Base-by-base conservation (phyloP, 176 grass and related monocot genomes). In the Alloteropsis semialata region DNA sequence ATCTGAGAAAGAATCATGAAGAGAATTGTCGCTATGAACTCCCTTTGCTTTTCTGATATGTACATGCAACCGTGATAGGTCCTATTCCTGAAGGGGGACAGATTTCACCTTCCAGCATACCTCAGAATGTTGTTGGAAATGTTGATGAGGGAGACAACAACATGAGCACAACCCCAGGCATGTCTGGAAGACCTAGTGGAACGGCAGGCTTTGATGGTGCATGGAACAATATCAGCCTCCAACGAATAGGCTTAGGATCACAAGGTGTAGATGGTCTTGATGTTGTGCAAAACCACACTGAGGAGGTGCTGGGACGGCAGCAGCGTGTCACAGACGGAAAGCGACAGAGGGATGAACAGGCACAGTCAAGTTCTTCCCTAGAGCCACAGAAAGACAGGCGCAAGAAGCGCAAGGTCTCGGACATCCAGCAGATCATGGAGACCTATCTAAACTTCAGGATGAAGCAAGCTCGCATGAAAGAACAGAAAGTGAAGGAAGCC, bases 371-470 rank as follows among this genome's bases (percentile, higher is more conserved):
- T 44, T 89, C 88, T 1, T 89, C 78, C 24, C 70, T 85, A 65
- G 83, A 85, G 41, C 88, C 56, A 30, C 78, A 89, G 17, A 89
- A 62, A 34, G 78, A 86, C 64, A 86, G 63, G 37, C 65, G 36
- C 25, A 85, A 32, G 63, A 89, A 89, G 63, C 87, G 87, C 11
- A 89, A 89, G 64, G 34, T 9, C 22, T 17, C 72, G 29, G 83
- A 76, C 63, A 86, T 89, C 44, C 83, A 89, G 21, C 83, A 89
- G 14, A 85, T 66, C 63, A 85, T 89, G 78, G 83, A 85, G 54
- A 24, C 78, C 45, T 89, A 76, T 56, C 55, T 89, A 5, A 84
- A 89, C 22, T 85, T 89, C 78, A 85, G 83, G 71, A 77, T 85
- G 83, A 81, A 77, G 28, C 88, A 89, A 25, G 78, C 88, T 82